phyloP scores from a whole-genome alignment of 2,329 filamentous ascomycete genomes.

The Chrysoporthe deuterocubensis region DNA sequence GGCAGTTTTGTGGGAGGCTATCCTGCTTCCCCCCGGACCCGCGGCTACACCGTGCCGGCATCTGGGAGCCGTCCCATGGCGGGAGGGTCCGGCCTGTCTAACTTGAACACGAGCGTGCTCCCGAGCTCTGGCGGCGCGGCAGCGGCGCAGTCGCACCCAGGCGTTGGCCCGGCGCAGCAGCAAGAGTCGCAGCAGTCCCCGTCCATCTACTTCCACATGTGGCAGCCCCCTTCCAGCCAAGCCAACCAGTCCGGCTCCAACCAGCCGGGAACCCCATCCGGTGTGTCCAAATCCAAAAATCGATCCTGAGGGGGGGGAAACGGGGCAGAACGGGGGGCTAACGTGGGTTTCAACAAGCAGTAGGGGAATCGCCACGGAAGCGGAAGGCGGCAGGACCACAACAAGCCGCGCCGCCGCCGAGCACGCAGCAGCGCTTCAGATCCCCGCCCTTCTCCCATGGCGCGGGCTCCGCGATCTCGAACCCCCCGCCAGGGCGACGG shows the following conservation, averaged over 20 bases:
- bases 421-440: slow-evolving; percentile 49
- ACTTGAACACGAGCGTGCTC: slow-evolving; percentile 50
- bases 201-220: slow-evolving; percentile 89
- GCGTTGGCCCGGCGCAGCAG: slow-evolving; percentile 57
- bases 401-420: slow-evolving; percentile 50
- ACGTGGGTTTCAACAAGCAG: slow-evolving; percentile 54
- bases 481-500: slow-evolving; percentile 57
- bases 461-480: slow-evolving; percentile 52
- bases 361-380: slow-evolving; percentile 81
- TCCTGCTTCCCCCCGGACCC: slow-evolving; percentile 52
- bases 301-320: slow-evolving; percentile 40
- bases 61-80: slow-evolving; percentile 42
- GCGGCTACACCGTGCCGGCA: slow-evolving; percentile 54
- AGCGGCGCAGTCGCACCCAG: slow-evolving; percentile 54
- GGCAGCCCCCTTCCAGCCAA: slow-evolving; percentile 79
- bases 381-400: slow-evolving; percentile 72
- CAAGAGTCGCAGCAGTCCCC: slow-evolving; percentile 69
- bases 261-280: slow-evolving; percentile 74
- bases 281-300: slow-evolving; percentile 65
- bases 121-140: slow-evolving; percentile 43
- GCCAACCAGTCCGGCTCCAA: slow-evolving; percentile 58
- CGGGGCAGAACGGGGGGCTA: slow-evolving; percentile 43
- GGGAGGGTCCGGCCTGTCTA: slow-evolving; percentile 45
- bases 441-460: slow-evolving; percentile 60
- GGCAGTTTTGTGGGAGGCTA: slow-evolving; percentile 48